Percentiles rank a stretch among this genome's conserved stretches.
Evolutionary conservation across 129 eudicot species (phyloP).

Genomic region (Lactuca saligna): DNA sequence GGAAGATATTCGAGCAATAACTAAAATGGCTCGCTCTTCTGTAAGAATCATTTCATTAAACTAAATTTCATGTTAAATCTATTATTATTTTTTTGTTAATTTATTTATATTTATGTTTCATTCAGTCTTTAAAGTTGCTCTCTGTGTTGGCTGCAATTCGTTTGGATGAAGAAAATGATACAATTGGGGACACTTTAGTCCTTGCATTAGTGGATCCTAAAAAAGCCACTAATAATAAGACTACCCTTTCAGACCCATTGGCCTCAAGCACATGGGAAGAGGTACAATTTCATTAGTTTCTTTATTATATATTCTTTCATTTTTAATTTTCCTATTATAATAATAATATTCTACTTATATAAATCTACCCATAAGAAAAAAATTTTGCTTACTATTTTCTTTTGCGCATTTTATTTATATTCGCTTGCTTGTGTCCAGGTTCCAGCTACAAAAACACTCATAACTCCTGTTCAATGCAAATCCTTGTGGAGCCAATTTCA

Average conservation of each 20-base stretch:
- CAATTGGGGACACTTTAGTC: slow-evolving; percentile 65
- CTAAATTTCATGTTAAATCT: neutral
- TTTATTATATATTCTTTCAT: no score
- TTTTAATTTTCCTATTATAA: no score
- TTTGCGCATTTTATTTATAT: neutral
- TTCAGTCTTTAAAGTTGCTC: slow-evolving; percentile 76
- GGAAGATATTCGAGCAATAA: slow-evolving; percentile 92
- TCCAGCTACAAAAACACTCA: slow-evolving; percentile 77
- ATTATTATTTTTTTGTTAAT: neutral
- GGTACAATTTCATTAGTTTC: slow-evolving; percentile 32
- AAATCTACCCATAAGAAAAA: no score
- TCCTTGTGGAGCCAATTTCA: slow-evolving; percentile 88
- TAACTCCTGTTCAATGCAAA: slow-evolving; percentile 96
- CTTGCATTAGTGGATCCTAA: slow-evolving; percentile 68
- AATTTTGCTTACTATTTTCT: no score
- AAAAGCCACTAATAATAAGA: slow-evolving; percentile 41
- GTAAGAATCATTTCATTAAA: slow-evolving; percentile 45
- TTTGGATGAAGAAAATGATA: slow-evolving; percentile 69
- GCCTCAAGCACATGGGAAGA: slow-evolving; percentile 97
- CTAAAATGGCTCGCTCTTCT: slow-evolving; percentile 89
- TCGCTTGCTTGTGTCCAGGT: slow-evolving; percentile 39
- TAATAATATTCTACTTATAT: no score
- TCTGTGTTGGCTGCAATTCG: slow-evolving; percentile 86
- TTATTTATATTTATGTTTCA: neutral
- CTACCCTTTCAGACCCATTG: slow-evolving; percentile 61